Base-by-base conservation (phyloP, 805 yeast genomes). In the Cyberlindnera suaveolens region DNA sequence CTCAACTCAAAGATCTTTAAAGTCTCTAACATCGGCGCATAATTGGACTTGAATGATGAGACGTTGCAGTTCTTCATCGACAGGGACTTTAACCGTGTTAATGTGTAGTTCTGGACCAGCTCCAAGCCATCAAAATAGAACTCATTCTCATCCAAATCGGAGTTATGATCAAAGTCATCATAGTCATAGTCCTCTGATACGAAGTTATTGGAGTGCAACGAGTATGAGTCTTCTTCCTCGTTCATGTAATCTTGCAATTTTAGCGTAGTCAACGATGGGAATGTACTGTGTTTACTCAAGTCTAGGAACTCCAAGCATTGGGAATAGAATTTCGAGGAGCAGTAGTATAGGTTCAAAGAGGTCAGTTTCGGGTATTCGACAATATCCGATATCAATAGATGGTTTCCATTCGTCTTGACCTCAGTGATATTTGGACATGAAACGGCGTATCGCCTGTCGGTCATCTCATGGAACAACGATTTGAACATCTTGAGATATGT, bases 81-180 rank as follows among this genome's bases (percentile, higher is more conserved):
- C 4, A 56, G 39, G 0, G 44, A 39, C 17, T 49, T 38, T 3
- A 56, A 30, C 3, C 38, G 34, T 3, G 53, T 46, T 19, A 50
- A 39, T 6, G 14, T 40, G 17, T 46, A 38, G 31, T 55, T 56
- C 15, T 48, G 51, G 3, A 56, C 31, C 3, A 57, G 52, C 41
- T 57, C 61, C 17, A 57, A 30, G 0, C 61, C 71, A 44, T 65
- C 67, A 47, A 68, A 64, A 45, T 64, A 66, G 32, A 67, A 53
- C 38, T 55, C 61, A 37, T 66, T 67, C 44, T 63, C 66, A 23
- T 59, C 63, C n/a, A 59, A 49, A 18, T 60, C 61, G 3, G 62
- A 60, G 27, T 62, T 61, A 26, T 57, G 58, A 15, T 61, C 67
- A 33, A 57, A 59, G 13, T 62, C 64, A 16, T 60, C 63, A 23